Conservation (phyloP, 2,329 filamentous ascomycete genomes). For the Penicillium sclerotiorum region DNA sequence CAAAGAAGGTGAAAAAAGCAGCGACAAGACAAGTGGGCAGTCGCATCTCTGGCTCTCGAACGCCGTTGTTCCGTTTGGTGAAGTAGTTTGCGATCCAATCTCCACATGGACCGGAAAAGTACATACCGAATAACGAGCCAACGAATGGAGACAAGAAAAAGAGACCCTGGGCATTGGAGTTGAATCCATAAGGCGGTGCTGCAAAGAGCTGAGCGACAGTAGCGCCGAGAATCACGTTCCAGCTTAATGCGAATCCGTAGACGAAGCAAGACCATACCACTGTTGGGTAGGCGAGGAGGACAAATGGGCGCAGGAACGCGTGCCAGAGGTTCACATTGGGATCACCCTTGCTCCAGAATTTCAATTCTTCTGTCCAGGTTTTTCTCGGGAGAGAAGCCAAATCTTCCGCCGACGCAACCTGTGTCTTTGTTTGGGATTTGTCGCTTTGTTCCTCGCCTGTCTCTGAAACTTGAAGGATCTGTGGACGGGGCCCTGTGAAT, state of each 20-base stretch:
- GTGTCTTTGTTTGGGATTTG: background rate
- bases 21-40: constrained; percentile 31
- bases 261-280: constrained; percentile 29
- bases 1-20: constrained; percentile 28
- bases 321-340: constrained; percentile 25
- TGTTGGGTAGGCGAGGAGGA: constrained; percentile 28
- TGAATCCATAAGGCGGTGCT: background rate
- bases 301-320: constrained; percentile 20
- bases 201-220: constrained; percentile 29
- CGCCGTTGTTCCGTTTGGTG: constrained; percentile 29
- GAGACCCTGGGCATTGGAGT: background rate
- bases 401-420: constrained; percentile 6
- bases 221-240: constrained; percentile 33
- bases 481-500: constrained; percentile 21
- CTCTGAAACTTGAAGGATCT: constrained; percentile 9
- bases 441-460: constrained; percentile 10
- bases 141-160: background rate
- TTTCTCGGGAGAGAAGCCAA: constrained; percentile 3
- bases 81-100: constrained; percentile 35
- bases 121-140: constrained; percentile 40
- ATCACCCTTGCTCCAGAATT: constrained; percentile 17
- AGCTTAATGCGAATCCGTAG: constrained; percentile 29
- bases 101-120: constrained; percentile 49
- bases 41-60: constrained; percentile 38
- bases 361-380: constrained; percentile 12